Evolutionary conservation across 1,139 yeast species (phyloP).

Genomic region (Lodderomyces metapsilosis): DNA sequence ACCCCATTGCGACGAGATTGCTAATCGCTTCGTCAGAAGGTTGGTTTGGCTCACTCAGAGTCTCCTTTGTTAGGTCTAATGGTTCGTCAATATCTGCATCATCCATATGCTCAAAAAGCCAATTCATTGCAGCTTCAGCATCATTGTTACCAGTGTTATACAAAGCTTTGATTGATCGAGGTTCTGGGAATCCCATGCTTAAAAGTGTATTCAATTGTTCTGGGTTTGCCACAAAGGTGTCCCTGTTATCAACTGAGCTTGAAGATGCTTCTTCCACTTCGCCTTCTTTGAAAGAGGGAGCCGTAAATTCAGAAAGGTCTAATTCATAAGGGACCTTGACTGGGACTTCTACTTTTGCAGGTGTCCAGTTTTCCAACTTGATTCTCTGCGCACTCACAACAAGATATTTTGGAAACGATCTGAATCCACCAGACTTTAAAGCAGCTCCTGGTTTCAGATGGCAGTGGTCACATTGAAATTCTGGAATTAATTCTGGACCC

Average conservation of each 20-base stretch:
- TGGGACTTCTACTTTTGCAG: constrained; percentile 77
- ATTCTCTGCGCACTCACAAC: constrained; percentile 78
- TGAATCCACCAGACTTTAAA: constrained; percentile 49
- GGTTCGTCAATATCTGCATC: constrained; percentile 76
- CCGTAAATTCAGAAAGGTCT: constrained; percentile 28
- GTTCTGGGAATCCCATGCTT: constrained; percentile 86
- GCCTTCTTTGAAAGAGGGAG: constrained; percentile 31
- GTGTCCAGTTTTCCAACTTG: constrained; percentile 85
- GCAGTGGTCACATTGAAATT: constrained; percentile 66
- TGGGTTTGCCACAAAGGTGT: constrained; percentile 53
- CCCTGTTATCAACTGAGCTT: constrained; percentile 16
- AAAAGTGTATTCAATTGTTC: constrained; percentile 54
- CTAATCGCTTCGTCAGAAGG: constrained; percentile 44
- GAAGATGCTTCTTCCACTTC: constrained; percentile 23
- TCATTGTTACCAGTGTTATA: constrained; percentile 66
- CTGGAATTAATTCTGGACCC: constrained; percentile 58
- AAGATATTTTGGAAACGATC: constrained; percentile 67
- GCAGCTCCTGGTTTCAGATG: constrained; percentile 40
- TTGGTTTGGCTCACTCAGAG: constrained; percentile 15
- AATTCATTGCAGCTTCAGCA: constrained; percentile 83
- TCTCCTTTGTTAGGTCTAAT: constrained; percentile 26
- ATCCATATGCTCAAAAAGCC: constrained; percentile 88
- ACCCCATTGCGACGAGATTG: constrained; percentile 75
- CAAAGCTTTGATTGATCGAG: constrained; percentile 65
- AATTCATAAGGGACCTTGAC: constrained; percentile 54